Evolutionary conservation across 2,329 filamentous ascomycete species (phyloP), one percentile per base, ranked within the genome.

Genomic region (Colletotrichum kahawae): DNA sequence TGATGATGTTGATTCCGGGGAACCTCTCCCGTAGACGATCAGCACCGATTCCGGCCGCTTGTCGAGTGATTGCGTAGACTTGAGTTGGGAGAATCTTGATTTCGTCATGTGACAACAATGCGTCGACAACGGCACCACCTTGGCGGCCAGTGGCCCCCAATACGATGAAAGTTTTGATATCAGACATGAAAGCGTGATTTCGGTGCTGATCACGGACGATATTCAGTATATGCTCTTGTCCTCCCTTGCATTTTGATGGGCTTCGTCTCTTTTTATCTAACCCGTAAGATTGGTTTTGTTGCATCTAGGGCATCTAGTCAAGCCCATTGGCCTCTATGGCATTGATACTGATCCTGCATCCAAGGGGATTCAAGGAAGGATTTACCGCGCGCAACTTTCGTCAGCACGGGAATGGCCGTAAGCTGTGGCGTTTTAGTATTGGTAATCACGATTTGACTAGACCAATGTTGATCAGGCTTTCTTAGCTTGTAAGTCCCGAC

Each of bases 21-120:
- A 48, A 48, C 18, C 1, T 48, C 38, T 48, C 38, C n/a, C 9
- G 9, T 48, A 48, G 5, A 18, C 38, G 38, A 48, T 48, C 38
- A 21, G 38, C 38, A n/a, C 18, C 38, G 18, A 5, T 48, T 48
- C 38, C 38, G 9, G 38, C 18, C 9, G 18, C 1, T 2, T 48
- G 73, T 70, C 91, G 89, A 5, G 91, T 92, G 7, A 93, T 83
- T 9, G 90, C 91, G 29, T 78, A 78, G 29, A 80, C 68, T 27
- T 79, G 62, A 5, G 38, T 74, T n/a, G 77, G 57, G 16, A 90
- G 83, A 65, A 92, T 88, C 14, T 85, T 85, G 77, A 87, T 86
- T 68, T 74, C 38, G 12, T 75, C 67, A n/a, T 82, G 72, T 9
- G 56, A 67, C 14, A 81, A 76, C 33, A 82, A 77, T 13, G 79